Base-by-base conservation (phyloP, 2,329 filamentous ascomycete species). In the Alternaria triticimaculans region DNA sequence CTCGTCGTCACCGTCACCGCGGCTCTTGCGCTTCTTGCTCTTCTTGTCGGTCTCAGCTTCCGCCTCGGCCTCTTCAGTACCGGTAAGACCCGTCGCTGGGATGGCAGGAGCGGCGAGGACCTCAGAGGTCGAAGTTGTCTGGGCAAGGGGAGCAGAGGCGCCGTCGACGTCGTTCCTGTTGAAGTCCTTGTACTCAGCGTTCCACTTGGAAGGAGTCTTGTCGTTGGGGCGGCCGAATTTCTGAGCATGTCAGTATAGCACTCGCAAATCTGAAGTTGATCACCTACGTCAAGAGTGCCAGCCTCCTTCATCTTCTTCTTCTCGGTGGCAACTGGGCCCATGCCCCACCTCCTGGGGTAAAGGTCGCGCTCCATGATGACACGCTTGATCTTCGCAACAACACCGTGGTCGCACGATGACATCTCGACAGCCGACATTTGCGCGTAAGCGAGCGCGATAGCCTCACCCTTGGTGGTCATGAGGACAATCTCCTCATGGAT, bases 231-330 rank as follows among this genome's bases (percentile, higher is more conserved):
- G 91, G 72, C 96, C 96, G 75, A 89, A 98, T 90, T 99, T 99
- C 86, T 88, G 64, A 11, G 30, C 12, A 45, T 37, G 53, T 85
- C 78, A 85, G 80, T 60, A 61, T 43, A 43, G 20, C 12, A 58
- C 26, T 11, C 30, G 15, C 18, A 41, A 45, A 14, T 12, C 2
- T 9, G 21, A 23, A 44, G 6, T n/a, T 11, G 9, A 9, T 30
- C 11, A 80, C 86, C 80, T 79, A 88, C 86, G 86, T 99, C 96
- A 64, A 99, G 91, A 85, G 97, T 97, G 82, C 96, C 96, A 72
- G 93, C 92, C 57, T 94, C 93, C 89, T 98, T 98, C 86, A 99
- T 90, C 89, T 98, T 97, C 92, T 99, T 99, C 90, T 99, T 99
- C 87, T 98, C 94, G 53, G 91, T 84, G 54, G 96, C 96, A 64